Conservation (phyloP, 2,329 filamentous ascomycete species). For the Byssochlamys sp. region DNA sequence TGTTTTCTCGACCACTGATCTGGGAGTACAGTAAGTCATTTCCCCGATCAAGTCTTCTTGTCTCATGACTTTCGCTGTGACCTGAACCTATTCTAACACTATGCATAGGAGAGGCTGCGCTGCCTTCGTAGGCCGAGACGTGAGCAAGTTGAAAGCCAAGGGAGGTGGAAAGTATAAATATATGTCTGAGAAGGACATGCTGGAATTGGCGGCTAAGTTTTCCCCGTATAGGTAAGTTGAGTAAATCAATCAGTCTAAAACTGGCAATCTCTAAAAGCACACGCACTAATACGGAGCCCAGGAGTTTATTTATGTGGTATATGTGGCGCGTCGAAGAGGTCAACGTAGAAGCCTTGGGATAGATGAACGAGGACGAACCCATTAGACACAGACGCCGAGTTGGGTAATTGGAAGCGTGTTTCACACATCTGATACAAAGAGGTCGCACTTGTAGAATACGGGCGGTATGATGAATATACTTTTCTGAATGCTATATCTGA, state of each 20-base stretch:
- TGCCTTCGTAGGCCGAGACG: conserved; percentile 69
- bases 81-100: conserved; percentile 1
- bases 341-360: conserved; percentile 49
- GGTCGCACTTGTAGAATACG: neutral
- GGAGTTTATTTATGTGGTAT: conserved; percentile 95
- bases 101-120: conserved; percentile 66
- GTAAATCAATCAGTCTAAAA: neutral
- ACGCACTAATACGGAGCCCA: conserved; percentile 16
- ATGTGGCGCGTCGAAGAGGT: conserved; percentile 86
- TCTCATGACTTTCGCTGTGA: neutral
- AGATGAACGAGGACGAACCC: conserved; percentile 5
- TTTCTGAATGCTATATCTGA: neutral
- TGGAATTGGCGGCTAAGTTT: conserved; percentile 68
- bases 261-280: neutral
- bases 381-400: conserved; percentile 1
- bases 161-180: conserved; percentile 93
- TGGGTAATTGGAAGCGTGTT: neutral
- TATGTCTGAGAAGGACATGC: conserved; percentile 89
- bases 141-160: conserved; percentile 69
- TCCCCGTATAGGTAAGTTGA: conserved; percentile 60
- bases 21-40: conserved; percentile 67
- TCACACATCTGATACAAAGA: neutral
- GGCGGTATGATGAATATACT: neutral
- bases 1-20: conserved; percentile 81
- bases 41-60: neutral